Conservation (phyloP, 129 eudicot genomes). For the Scalesia atractyloides region DNA sequence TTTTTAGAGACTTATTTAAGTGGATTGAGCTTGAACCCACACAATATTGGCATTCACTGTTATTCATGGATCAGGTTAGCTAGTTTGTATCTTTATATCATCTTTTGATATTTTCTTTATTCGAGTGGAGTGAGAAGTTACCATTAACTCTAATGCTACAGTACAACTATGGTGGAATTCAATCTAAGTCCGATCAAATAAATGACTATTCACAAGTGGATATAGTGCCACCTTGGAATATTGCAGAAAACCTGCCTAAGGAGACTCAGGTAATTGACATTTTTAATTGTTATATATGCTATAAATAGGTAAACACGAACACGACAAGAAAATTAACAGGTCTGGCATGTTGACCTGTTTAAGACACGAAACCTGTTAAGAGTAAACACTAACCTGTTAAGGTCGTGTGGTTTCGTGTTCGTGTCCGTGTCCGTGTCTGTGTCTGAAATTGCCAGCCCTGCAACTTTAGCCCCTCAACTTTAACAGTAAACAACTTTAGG, state of each 20-base stretch:
- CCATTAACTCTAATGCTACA: conserved; percentile 20
- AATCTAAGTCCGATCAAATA: conserved; percentile 48
- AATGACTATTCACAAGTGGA: conserved; percentile 54
- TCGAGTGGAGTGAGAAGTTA: conserved; percentile 8
- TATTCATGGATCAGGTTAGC: conserved; percentile 96
- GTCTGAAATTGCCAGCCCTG: too few species aligned
- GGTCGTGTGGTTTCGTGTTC: too few species aligned
- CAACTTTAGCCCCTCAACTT: too few species aligned
- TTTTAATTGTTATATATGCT: neutral
- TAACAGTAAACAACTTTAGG: too few species aligned
- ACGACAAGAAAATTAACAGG: too few species aligned
- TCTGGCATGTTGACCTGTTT: too few species aligned
- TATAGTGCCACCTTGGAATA: conserved; percentile 82
- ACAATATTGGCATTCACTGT: conserved; percentile 90
- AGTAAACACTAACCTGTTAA: too few species aligned
- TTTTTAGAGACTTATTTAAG: conserved; percentile 76
- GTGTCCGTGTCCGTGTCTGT: too few species aligned
- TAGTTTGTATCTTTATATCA: neutral
- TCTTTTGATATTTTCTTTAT: neutral
- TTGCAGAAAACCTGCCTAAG: conserved; percentile 76
- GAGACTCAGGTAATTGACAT: conserved; percentile 61
- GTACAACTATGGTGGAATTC: conserved; percentile 98
- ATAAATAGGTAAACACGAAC: too few species aligned
- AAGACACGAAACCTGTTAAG: too few species aligned
- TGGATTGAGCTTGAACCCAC: conserved; percentile 97